phyloP scores from a whole-genome alignment of 148 eudicot genomes.

The Heliosperma pusillum region DNA sequence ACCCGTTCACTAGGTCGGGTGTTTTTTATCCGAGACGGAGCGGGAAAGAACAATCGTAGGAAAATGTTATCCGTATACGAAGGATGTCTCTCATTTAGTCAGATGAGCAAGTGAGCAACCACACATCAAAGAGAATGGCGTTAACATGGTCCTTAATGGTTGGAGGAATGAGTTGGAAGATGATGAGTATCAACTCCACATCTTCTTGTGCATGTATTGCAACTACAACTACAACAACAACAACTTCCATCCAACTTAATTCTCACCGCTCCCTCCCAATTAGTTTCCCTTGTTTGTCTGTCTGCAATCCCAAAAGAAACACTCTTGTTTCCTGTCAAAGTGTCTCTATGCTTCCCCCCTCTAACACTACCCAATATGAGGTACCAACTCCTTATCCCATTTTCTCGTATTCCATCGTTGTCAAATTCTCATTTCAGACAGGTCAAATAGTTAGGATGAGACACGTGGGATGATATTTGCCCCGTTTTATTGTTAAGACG shows the following conservation, averaged over 20 bases:
- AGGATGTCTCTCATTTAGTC: no score
- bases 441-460: no score
- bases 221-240: no score
- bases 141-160: background rate
- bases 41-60: no score
- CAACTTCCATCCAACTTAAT: constrained; percentile 5
- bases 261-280: constrained; percentile 3
- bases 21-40: no score
- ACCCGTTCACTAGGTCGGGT: no score
- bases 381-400: constrained; percentile 29
- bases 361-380: constrained; percentile 63
- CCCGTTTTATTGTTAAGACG: no score
- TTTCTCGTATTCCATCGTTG: background rate
- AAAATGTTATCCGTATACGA: no score
- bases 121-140: background rate
- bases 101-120: no score
- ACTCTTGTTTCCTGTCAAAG: constrained; percentile 35
- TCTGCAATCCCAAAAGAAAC: constrained; percentile 14
- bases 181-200: background rate
- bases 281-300: constrained; percentile 22
- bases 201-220: background rate
- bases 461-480: no score
- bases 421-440: background rate
- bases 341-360: constrained; percentile 38
- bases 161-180: background rate